A percentile compares a stretch with the other conserved stretches of the same genome.
These are phyloP conservation scores for Ceratobasidium sp. DNA, from an alignment of 1,284 basidiomycete species.

Conservation along the genomic window DNA sequence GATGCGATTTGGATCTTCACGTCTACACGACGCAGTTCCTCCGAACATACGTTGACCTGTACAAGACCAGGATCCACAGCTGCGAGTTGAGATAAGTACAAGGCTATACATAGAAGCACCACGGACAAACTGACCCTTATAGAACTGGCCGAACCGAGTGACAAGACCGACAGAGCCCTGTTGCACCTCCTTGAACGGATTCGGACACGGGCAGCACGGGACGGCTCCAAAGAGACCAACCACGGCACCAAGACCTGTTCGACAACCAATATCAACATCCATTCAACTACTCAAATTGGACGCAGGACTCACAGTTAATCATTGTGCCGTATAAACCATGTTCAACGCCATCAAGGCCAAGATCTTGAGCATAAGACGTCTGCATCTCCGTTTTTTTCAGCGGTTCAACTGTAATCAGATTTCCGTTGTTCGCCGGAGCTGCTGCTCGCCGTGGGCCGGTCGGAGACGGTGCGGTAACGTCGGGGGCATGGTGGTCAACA, in stretches of 20 bases:
- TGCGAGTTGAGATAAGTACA: slow-evolving; percentile 40
- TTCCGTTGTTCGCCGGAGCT: slow-evolving; percentile 55
- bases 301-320: slow-evolving; percentile 67
- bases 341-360: slow-evolving; percentile 75
- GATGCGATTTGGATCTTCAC: slow-evolving; percentile 94
- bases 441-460: slow-evolving; percentile 56
- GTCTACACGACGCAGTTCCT: slow-evolving; percentile 85
- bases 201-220: slow-evolving; percentile 57
- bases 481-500: slow-evolving; percentile 79
- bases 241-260: slow-evolving; percentile 64
- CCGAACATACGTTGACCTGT: slow-evolving; percentile 94
- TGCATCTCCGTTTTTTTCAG: slow-evolving; percentile 89
- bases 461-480: slow-evolving; percentile 67
- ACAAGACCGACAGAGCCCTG: slow-evolving; percentile 93
- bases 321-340: slow-evolving; percentile 90
- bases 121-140: slow-evolving; percentile 66
- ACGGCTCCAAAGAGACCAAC: slow-evolving; percentile 81
- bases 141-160: slow-evolving; percentile 93
- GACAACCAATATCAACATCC: not conserved
- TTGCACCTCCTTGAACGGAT: slow-evolving; percentile 73
- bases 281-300: not conserved
- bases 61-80: slow-evolving; percentile 94
- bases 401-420: slow-evolving; percentile 82
- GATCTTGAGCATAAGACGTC: slow-evolving; percentile 90
- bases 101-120: not conserved